Base-by-base conservation (phyloP, 371 early-diverging fungal genomes). In the Batrachochytrium dendrobatidis region DNA sequence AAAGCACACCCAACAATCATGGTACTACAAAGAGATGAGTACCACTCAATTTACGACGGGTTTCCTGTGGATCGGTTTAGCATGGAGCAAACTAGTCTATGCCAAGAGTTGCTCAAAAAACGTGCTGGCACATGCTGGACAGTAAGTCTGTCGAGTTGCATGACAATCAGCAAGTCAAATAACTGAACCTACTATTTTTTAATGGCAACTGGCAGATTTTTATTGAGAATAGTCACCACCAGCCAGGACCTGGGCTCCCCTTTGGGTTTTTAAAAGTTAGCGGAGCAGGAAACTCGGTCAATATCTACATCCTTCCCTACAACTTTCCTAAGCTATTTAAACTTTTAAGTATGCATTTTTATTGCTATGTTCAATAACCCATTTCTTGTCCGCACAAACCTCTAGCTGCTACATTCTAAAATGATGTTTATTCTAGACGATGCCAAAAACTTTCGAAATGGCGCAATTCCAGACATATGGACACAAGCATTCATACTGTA, bases 61-160 rank as follows among this genome's bases (percentile, higher is more conserved):
- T 84, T 86, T 61, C 86, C 84, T 1, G 81, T 82, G 32, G 86
- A 86, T 70, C 77, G 86, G 60, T 83, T 81, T 51, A 73, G 67
- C 52, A 76, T 87, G 45, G 84, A 85, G 17, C 72, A 68, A 51
- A 34, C n/a, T 12, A 26, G 53, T 1, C 34, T 68, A 2, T 32
- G 60, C 10, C 53, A 51, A 24, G 59, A 66, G 25, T 53, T 70
- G 3, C 32, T 45, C 25, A 58, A 56, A 29, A 49, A 49, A 43
- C 59, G 50, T 20, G 55, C 35, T 17, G 54, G 61, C 29, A 53
- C 55, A 22, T 73, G 73, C 53, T 72, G 73, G 73, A 48, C 68
- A 26, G 64, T 70, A 59, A 29, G 56, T 48, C 35, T n/a, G 12
- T 20, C 22, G 15, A 31, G 31, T 31, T 60, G 64, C 48, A 67